phyloP scores from a whole-genome alignment of 2,329 filamentous ascomycete genomes.

The Thermothelomyces thermophilus region DNA sequence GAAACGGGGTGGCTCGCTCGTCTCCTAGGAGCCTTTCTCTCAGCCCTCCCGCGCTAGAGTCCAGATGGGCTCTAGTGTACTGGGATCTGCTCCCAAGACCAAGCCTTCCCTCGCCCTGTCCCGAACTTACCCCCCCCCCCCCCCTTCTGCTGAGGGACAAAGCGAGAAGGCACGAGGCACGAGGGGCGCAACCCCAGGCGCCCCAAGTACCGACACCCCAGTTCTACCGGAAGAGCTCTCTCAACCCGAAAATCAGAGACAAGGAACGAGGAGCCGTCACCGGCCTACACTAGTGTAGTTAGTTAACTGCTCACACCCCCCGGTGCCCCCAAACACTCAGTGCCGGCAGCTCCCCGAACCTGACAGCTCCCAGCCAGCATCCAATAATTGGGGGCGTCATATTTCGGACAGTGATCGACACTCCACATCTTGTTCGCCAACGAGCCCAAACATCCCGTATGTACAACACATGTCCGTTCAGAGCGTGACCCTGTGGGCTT shows the following conservation, averaged over 20 bases:
- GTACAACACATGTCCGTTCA: no score
- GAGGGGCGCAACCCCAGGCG: constrained; percentile 10
- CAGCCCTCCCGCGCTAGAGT: constrained; percentile 26
- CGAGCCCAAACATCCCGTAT: constrained; percentile 11
- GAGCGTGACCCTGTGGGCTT: no score
- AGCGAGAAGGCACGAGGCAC: constrained; percentile 19
- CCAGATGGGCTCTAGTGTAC: constrained; percentile 10
- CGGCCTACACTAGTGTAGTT: constrained; percentile 17
- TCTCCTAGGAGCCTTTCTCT: constrained; percentile 20
- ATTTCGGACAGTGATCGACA: constrained; percentile 34
- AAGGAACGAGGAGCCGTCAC: constrained; percentile 4
- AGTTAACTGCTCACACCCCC: constrained; percentile 14
- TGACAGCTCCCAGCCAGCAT: constrained; percentile 15
- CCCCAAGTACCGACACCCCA: constrained; percentile 9
- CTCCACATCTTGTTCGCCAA: constrained; percentile 30
- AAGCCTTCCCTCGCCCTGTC: constrained; percentile 1
- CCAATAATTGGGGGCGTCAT: constrained; percentile 22
- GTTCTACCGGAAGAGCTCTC: not conserved
- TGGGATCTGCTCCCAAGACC: constrained; percentile 18
- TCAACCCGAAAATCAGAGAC: not conserved
- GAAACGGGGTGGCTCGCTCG: constrained; percentile 14
- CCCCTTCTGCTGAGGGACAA: constrained; percentile 6
- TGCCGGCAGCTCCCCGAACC: constrained; percentile 18
- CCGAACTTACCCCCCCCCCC: constrained; percentile 1
- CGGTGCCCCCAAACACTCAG: constrained; percentile 11